Evolutionary conservation across 306 rosid genomes (phyloP).

Genomic region (Aeschynomene evenia): DNA sequence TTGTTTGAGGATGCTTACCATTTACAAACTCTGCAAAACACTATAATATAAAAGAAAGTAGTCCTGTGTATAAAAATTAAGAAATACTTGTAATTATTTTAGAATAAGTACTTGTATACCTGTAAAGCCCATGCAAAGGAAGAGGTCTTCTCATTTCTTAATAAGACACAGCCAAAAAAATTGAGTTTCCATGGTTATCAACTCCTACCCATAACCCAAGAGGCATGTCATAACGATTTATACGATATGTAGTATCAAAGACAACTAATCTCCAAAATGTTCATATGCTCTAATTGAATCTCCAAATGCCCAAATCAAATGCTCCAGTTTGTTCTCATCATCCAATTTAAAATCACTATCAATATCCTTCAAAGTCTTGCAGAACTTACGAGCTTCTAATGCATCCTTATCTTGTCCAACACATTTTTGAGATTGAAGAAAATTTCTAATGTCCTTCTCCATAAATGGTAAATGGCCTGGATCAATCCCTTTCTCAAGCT

Average conservation of each 20-base stretch:
- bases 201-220: background rate
- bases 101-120: too few relatives aligned
- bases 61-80: too few relatives aligned
- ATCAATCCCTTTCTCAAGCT: background rate
- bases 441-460: background rate
- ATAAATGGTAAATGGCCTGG: background rate
- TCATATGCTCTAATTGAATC: background rate
- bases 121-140: background rate
- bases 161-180: background rate
- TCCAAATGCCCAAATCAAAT: background rate
- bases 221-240: background rate
- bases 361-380: background rate
- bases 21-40: background rate
- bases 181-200: too few relatives aligned
- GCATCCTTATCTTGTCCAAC: background rate
- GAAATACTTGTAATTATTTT: too few relatives aligned
- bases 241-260: background rate
- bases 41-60: too few relatives aligned
- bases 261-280: background rate
- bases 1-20: background rate
- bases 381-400: background rate
- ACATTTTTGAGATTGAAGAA: background rate
- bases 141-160: background rate
- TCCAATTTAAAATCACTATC: background rate
- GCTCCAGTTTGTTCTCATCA: background rate